These are phyloP conservation scores for Bipolaris zeicola DNA, from an alignment of 2,329 filamentous ascomycete genomes.

Conservation along the genomic window DNA sequence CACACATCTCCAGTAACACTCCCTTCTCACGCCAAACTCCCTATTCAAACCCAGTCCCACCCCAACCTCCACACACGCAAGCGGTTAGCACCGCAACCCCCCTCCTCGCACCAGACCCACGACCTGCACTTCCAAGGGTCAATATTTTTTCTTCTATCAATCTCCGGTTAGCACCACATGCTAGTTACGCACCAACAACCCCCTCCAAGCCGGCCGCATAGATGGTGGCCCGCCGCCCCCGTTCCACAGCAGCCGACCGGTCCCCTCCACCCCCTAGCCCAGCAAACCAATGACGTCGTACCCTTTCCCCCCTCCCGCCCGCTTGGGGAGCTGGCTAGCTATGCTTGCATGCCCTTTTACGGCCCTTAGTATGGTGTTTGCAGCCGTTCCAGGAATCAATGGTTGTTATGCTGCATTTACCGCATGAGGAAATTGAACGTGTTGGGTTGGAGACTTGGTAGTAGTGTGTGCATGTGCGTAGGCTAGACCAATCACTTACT, in stretches of 20 bases:
- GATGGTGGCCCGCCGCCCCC: slow-evolving; percentile 7
- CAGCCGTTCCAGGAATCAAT: slow-evolving; percentile 44
- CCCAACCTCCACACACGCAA: background rate
- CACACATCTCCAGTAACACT: no score
- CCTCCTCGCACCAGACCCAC: background rate
- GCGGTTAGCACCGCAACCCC: background rate
- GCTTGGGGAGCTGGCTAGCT: no score
- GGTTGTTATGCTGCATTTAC: slow-evolving; percentile 19
- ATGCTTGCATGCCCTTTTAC: slow-evolving; percentile 18
- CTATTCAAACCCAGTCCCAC: background rate
- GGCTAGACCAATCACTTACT: no score
- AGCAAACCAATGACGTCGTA: background rate
- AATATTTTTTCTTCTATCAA: background rate
- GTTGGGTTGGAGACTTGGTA: background rate
- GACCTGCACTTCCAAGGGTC: slow-evolving; percentile 1
- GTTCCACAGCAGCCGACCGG: slow-evolving; percentile 9
- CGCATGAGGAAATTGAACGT: slow-evolving; percentile 27
- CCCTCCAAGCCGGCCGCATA: slow-evolving; percentile 6
- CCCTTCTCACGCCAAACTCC: background rate
- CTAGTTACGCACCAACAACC: no score
- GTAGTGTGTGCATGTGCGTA: background rate
- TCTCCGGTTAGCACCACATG: slow-evolving; percentile 4
- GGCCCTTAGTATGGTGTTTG: slow-evolving; percentile 34
- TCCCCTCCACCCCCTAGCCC: background rate
- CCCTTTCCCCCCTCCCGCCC: no score